Percentiles rank a stretch among this genome's conserved stretches.
phyloP scores from a whole-genome alignment of 805 yeast genomes.

The Kazachstania bromeliacearum region DNA sequence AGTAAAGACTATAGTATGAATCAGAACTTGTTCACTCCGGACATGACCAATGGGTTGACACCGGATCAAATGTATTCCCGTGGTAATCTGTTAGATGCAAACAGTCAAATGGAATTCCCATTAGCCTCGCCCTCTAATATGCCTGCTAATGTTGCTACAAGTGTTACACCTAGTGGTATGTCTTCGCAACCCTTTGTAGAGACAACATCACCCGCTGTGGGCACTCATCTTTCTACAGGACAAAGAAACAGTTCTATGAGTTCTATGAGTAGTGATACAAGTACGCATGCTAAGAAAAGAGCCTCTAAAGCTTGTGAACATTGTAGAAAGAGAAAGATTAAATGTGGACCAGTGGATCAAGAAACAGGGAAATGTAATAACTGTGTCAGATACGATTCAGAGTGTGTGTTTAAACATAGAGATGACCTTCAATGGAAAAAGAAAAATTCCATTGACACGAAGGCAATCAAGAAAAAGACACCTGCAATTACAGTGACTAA shows the following conservation, averaged over 20 bases:
- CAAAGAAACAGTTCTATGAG: neutral
- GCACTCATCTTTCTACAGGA: neutral
- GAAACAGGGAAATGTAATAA: conserved; percentile 20
- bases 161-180: no score
- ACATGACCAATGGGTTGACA: no score
- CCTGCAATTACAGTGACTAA: neutral
- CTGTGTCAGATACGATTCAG: conserved; percentile 20
- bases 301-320: conserved; percentile 28
- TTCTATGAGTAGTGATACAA: neutral
- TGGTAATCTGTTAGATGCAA: no score
- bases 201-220: no score
- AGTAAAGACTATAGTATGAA: no score
- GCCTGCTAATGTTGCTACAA: no score
- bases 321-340: conserved; percentile 27
- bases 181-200: no score
- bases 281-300: conserved; percentile 13
- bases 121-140: no score
- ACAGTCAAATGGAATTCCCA: no score
- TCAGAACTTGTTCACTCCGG: no score
- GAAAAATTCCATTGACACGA: neutral
- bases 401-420: conserved; percentile 21
- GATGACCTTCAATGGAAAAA: conserved; percentile 4
- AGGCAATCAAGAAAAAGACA: neutral
- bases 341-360: conserved; percentile 21
- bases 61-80: no score